Evolutionary conservation across 2,329 filamentous ascomycete species (phyloP).

Genomic region (Talaromyces sp.): DNA sequence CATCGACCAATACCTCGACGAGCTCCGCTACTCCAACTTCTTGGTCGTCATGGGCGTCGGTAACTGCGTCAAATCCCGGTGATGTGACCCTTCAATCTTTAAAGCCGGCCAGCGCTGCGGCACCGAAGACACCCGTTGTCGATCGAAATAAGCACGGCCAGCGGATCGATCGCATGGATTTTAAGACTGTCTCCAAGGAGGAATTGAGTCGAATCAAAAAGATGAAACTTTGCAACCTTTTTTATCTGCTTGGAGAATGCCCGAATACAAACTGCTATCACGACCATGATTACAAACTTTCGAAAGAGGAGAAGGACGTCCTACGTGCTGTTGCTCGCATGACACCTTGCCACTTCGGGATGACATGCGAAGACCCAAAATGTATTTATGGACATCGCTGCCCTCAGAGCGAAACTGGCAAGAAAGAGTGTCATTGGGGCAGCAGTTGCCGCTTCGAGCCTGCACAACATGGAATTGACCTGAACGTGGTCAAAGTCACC

Average conservation of each 20-base stretch:
- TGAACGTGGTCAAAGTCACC: conserved; percentile 53
- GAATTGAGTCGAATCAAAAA: conserved; percentile 60
- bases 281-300: conserved; percentile 55
- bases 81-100: conserved; percentile 40
- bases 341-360: conserved; percentile 59
- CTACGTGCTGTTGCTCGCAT: conserved; percentile 59
- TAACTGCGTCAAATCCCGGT: conserved; percentile 36
- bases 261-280: conserved; percentile 53
- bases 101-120: conserved; percentile 29
- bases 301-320: conserved; percentile 52
- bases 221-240: conserved; percentile 61
- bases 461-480: conserved; percentile 59
- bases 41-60: conserved; percentile 34
- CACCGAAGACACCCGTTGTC: conserved; percentile 36
- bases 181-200: conserved; percentile 51
- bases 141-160: conserved; percentile 59
- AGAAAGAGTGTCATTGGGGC: conserved; percentile 56
- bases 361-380: conserved; percentile 55
- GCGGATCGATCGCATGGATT: conserved; percentile 54
- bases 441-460: conserved; percentile 57
- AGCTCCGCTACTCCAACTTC: conserved; percentile 28
- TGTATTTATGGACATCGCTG: conserved; percentile 65
- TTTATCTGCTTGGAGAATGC: conserved; percentile 58
- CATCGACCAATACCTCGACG: conserved; percentile 42
- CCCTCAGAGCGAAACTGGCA: conserved; percentile 52